phyloP scores from a whole-genome alignment of 371 early-diverging fungal species.

The Choanephora cucurbitarum region DNA sequence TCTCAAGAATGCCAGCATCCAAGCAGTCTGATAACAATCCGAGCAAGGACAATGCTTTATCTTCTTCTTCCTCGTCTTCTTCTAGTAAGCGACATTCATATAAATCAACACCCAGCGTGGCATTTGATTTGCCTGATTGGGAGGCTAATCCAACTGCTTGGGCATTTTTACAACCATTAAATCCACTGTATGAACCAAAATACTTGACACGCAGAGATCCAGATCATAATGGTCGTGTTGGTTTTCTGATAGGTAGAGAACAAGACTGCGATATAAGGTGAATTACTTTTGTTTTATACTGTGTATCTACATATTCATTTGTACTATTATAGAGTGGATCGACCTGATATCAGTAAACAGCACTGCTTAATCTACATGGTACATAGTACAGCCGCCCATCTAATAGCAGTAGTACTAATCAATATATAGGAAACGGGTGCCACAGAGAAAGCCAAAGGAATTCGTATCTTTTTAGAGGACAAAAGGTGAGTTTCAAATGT shows the following conservation, averaged over 20 bases:
- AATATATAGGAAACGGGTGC: slow-evolving; percentile 41
- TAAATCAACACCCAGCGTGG: no score
- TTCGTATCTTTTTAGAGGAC: slow-evolving; percentile 50
- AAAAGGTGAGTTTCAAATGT: slow-evolving; percentile 32
- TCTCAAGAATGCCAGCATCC: no score
- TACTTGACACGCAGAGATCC: slow-evolving; percentile 26
- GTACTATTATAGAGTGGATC: slow-evolving; percentile 27
- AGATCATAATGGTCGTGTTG: slow-evolving; percentile 44
- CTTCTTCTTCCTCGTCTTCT: no score
- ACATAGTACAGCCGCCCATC: no score
- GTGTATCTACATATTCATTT: not conserved
- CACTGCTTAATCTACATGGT: slow-evolving; percentile 77
- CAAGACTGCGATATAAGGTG: slow-evolving; percentile 66
- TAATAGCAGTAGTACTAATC: not conserved
- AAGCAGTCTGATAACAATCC: no score
- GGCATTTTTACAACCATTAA: slow-evolving; percentile 56
- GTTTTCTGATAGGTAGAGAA: slow-evolving; percentile 70
- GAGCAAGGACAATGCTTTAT: no score
- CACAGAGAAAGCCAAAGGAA: slow-evolving; percentile 28
- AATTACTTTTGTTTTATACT: not conserved
- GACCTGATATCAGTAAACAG: slow-evolving; percentile 63
- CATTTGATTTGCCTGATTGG: slow-evolving; percentile 25
- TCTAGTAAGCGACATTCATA: no score
- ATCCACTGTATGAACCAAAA: slow-evolving; percentile 32
- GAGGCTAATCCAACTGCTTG: slow-evolving; percentile 40